Evolutionary conservation across 768 basidiomycete species (phyloP).

Genomic region (Chalciporus chontae): DNA sequence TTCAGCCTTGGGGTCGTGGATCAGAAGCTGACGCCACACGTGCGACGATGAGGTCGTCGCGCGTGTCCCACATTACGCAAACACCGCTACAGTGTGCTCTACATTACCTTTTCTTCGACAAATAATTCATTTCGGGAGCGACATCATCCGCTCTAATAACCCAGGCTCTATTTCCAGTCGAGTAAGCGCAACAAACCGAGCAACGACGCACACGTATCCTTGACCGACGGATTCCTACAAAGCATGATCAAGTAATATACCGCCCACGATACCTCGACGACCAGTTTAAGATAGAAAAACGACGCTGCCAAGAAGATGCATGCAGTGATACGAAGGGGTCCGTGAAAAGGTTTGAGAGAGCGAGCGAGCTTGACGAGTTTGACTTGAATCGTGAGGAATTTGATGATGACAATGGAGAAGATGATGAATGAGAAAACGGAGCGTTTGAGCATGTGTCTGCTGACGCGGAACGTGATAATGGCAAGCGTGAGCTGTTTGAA

Average conservation of each 20-base stretch:
- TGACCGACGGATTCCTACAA: constrained; percentile 26
- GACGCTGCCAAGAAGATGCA: constrained; percentile 22
- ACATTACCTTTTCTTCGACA: not conserved
- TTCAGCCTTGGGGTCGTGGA: not conserved
- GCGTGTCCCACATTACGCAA: not conserved
- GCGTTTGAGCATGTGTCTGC: constrained; percentile 27
- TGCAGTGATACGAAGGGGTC: constrained; percentile 22
- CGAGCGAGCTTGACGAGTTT: constrained; percentile 28
- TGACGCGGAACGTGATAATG: constrained; percentile 26
- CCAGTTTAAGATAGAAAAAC: constrained; percentile 27
- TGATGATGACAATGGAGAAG: constrained; percentile 29
- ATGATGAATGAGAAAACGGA: constrained; percentile 28
- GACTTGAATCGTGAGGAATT: constrained; percentile 27
- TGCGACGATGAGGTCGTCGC: not conserved
- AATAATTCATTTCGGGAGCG: not conserved
- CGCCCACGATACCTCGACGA: constrained; percentile 27
- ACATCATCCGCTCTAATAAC: not conserved
- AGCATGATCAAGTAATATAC: constrained; percentile 25
- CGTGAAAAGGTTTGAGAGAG: constrained; percentile 23
- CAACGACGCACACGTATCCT: constrained; percentile 19
- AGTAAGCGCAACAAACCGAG: constrained; percentile 25
- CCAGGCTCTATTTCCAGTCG: constrained; percentile 26
- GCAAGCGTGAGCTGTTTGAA: constrained; percentile 24
- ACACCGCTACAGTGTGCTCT: not conserved
- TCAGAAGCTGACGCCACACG: not conserved